Percentiles rank a stretch among this genome's conserved stretches.
Evolutionary conservation across 768 basidiomycete species (phyloP).

Genomic region (Auriscalpium vulgare): DNA sequence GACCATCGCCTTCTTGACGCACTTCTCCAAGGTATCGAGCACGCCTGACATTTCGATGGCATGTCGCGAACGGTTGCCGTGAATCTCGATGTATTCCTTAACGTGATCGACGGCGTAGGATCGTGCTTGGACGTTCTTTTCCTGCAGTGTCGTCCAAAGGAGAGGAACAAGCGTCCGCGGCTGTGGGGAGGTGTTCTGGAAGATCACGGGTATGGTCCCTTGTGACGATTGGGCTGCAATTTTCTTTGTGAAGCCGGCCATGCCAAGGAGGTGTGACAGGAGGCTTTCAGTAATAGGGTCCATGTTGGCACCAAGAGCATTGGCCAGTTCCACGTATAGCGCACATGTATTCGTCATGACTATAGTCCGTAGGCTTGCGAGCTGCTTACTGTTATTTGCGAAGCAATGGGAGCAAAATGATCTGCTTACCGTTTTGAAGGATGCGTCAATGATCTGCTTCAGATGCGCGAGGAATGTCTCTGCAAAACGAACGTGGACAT

Average conservation of each 20-base stretch:
- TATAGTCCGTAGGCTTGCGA: slow-evolving; percentile 86
- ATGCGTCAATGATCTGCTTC: slow-evolving; percentile 75
- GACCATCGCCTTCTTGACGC: slow-evolving; percentile 59
- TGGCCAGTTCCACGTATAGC: slow-evolving; percentile 69
- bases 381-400: slow-evolving; percentile 34
- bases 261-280: slow-evolving; percentile 68
- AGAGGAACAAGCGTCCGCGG: slow-evolving; percentile 63
- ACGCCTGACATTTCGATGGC: slow-evolving; percentile 64
- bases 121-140: slow-evolving; percentile 76
- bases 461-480: slow-evolving; percentile 71
- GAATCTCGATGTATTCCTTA: slow-evolving; percentile 65
- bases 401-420: slow-evolving; percentile 1
- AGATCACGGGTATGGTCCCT: slow-evolving; percentile 53
- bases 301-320: slow-evolving; percentile 53
- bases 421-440: slow-evolving; percentile 70
- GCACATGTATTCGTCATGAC: slow-evolving; percentile 72
- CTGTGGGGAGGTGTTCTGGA: slow-evolving; percentile 61
- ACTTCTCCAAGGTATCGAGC: slow-evolving; percentile 65
- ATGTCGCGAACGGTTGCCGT: slow-evolving; percentile 55
- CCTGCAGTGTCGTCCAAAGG: slow-evolving; percentile 60
- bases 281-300: slow-evolving; percentile 78
- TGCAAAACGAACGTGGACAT: slow-evolving; percentile 62
- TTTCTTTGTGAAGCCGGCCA: slow-evolving; percentile 91
- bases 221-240: slow-evolving; percentile 85
- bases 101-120: slow-evolving; percentile 61